Base-by-base conservation (phyloP, 2,329 filamentous ascomycete species). In the Sporothrix dimorphospora region DNA sequence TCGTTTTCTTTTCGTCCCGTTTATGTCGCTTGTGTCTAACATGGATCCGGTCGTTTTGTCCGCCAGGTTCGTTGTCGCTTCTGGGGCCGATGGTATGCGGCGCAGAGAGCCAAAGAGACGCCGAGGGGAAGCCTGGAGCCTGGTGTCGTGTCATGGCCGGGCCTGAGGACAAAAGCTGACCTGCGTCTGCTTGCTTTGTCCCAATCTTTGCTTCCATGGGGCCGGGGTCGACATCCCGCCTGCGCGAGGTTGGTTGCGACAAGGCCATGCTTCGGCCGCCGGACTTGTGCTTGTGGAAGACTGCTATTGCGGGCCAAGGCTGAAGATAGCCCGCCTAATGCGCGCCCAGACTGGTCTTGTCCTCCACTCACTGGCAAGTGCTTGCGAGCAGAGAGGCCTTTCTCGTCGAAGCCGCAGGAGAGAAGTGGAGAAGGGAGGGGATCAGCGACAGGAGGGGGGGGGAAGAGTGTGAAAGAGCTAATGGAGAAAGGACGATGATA, bases 1-100 rank as follows among this genome's bases (percentile, higher is more conserved):
- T 68, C 65, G 65, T 68, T 68, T 53, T 47, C 45, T 66, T 65
- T 40, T 68, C 65, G 47, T 53, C n/a, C 21, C 21, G 38, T 27
- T 27, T 45, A 21, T 27, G 34, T 63, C 34, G 57, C 57, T 63
- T 16, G 38, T 61, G 34, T 63, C 59, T 45, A 3, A 45, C 59
- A 45, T 16, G 40, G n/a, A 21, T 66, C 24, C 42, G 61, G 40
- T 65, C 24, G 19, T 65, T 47, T 49, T 66, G 63, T 49, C 24
- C 14, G 12, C 14, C 51, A 7, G n/a, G 12, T 45, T 7, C n/a
- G 9, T 45, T 45, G 34, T 45, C 38, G n/a, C 34, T 45, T 27
- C 21, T n/a, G 34, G 4, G 9, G 19, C 8, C 21, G 59, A 27
- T 24, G 38, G 12, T 19, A 11, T 63, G 38, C 16, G 16, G 59